Percentiles rank a stretch among this genome's conserved stretches.
phyloP scores from a whole-genome alignment of 2,329 filamentous ascomycete species.

The Cordyceps farinosa region DNA sequence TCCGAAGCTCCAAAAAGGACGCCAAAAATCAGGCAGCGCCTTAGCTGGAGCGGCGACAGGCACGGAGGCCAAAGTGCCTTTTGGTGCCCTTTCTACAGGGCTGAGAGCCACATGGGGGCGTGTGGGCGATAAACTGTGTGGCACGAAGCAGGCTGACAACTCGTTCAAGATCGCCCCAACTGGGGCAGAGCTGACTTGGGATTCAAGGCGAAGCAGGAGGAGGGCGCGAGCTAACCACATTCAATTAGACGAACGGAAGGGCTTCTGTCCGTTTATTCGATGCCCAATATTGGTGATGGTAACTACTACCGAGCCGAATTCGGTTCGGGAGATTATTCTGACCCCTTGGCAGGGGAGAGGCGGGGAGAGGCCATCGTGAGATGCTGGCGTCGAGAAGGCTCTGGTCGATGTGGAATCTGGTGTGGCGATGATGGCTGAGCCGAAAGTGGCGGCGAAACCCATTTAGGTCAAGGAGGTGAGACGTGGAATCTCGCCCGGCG shows the following conservation, averaged over 20 bases:
- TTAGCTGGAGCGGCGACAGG: constrained; percentile 6
- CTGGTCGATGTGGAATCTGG: not conserved
- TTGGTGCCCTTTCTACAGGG: constrained; percentile 13
- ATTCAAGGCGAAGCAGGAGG: not conserved
- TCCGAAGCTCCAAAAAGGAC: not conserved
- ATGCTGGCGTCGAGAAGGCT: constrained; percentile 2
- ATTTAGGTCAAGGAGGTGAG: not conserved
- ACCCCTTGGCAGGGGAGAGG: not conserved
- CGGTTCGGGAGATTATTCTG: not conserved
- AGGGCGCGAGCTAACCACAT: not conserved
- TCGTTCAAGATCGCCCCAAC: constrained; percentile 3
- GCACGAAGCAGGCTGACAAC: constrained; percentile 3
- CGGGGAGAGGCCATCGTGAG: not conserved
- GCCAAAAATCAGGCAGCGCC: constrained; percentile 13
- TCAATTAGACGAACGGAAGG: not conserved
- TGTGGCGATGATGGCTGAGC: not conserved
- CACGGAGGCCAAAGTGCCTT: not conserved
- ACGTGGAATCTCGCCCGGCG: not conserved
- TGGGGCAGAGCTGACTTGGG: not conserved
- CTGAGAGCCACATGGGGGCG: constrained; percentile 16
- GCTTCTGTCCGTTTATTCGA: not conserved
- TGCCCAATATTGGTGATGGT: not conserved
- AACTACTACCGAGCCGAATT: not conserved
- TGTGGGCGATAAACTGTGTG: not conserved
- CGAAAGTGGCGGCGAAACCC: not conserved